Base-by-base conservation (phyloP, 345 rosid genomes). In the Salix viminalis region DNA sequence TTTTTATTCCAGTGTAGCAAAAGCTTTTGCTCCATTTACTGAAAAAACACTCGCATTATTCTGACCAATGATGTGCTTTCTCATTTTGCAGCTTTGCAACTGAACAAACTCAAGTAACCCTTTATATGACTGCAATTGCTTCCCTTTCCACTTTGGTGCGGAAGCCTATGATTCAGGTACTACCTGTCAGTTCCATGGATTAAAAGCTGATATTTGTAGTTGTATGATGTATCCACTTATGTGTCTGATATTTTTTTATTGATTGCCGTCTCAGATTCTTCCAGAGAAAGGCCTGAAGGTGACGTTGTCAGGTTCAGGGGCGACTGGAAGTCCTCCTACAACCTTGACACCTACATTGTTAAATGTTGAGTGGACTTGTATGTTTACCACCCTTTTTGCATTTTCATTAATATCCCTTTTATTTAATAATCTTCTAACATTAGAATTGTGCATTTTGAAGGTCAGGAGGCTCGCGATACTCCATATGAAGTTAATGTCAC, bases 121-220 rank as follows among this genome's bases (percentile, higher is more conserved):
- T 96, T 73, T 91, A 96, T 78, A 88, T 96, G 90, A 93, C 98
- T 81, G 94, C 99, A 56, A 77, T 90, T 85, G 91, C 94, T 73
- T 90, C 96, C 66, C 83, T 82, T 77, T 92, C 98, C 66, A 74
- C 84, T 72, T 85, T 88, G 79, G 92, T 96, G 71, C 79, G 74
- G 73, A 91, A 88, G 71, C 97, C 99, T 68, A 67, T 81, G 36
- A 69, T 91, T 73, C 77, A 88, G 93, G 99, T 91, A 79, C 37
- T 58, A 48, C 24, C 32, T 71, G 16, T 71, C 64, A 42, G 60
- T 76, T 71, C 66, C 66, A 58, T 50, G 5, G 41, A 42, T 34
- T 16, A 37, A 41, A 77, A 70, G 56, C 61, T 73, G 56, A 52
- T 30, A 69, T 52, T 58, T 24, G 37, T 36, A 52, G 70, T 56